These are phyloP conservation scores for Pleoardoris graminearum DNA, from an alignment of 2,329 filamentous ascomycete genomes.

Conservation along the genomic window DNA sequence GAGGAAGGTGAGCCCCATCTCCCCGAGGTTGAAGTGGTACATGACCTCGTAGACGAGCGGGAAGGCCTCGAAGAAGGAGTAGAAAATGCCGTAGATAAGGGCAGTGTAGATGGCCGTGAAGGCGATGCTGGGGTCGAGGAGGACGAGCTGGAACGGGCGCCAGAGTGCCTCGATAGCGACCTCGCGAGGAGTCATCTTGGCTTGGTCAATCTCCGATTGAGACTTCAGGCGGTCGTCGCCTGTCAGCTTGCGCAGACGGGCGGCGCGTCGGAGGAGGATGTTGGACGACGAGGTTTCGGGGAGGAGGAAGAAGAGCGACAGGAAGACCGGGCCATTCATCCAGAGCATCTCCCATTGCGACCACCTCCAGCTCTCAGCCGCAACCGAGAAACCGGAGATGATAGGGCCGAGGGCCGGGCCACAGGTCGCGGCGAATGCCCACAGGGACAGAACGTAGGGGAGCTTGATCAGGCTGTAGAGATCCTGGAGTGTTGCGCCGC, in stretches of 20 bases:
- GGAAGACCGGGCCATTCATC: constrained; percentile 69
- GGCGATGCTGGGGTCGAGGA: constrained; percentile 81
- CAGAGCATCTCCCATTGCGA: constrained; percentile 87
- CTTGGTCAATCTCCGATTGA: constrained; percentile 74
- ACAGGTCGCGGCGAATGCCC: constrained; percentile 50
- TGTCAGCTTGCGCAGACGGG: constrained; percentile 70
- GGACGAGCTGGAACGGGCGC: constrained; percentile 82
- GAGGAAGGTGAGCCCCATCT: constrained; percentile 82
- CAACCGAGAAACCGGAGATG: constrained; percentile 73
- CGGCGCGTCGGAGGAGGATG: constrained; percentile 71
- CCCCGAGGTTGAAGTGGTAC: constrained; percentile 75
- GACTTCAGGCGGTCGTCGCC: constrained; percentile 69
- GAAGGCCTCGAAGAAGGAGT: constrained; percentile 73
- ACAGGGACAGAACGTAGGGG: constrained; percentile 50
- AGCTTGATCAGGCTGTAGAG: constrained; percentile 49
- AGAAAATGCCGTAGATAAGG: constrained; percentile 73
- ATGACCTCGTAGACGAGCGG: constrained; percentile 71
- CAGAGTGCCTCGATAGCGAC: constrained; percentile 59
- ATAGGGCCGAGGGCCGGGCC: constrained; percentile 69
- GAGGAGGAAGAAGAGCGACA: constrained; percentile 80
- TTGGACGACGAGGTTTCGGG: constrained; percentile 86
- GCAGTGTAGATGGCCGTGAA: constrained; percentile 84
- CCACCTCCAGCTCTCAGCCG: constrained; percentile 77
- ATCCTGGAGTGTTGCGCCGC: constrained; percentile 44
- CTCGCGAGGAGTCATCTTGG: constrained; percentile 41